A percentile compares a stretch with the other conserved stretches of the same genome.
Evolutionary conservation across 2,329 filamentous ascomycete genomes (phyloP).

Genomic region (Clonostachys chloroleuca): DNA sequence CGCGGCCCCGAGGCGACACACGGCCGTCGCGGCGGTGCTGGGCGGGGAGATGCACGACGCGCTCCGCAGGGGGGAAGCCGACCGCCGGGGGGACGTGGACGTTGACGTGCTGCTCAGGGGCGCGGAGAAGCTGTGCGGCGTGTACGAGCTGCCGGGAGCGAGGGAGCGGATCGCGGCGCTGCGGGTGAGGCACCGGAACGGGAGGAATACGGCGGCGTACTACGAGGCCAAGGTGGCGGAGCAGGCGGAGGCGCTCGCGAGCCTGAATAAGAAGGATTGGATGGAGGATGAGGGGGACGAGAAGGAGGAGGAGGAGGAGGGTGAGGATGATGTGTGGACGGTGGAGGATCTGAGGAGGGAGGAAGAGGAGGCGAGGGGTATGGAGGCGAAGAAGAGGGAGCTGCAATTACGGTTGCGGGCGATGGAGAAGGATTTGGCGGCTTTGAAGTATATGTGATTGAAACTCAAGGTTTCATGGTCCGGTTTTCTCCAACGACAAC

Average conservation of each 20-base stretch:
- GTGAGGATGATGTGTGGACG: conserved; percentile 56
- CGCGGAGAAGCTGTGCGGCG: conserved; percentile 83
- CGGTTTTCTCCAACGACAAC: not conserved
- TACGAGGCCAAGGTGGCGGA: conserved; percentile 78
- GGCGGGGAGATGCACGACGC: conserved; percentile 83
- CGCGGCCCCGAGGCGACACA: conserved; percentile 60
- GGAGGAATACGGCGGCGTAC: conserved; percentile 69
- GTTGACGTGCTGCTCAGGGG: conserved; percentile 80
- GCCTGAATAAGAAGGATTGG: conserved; percentile 60
- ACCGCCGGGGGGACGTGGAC: conserved; percentile 60
- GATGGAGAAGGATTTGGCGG: conserved; percentile 53
- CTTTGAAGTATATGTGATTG: conserved; percentile 45
- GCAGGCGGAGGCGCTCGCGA: conserved; percentile 69
- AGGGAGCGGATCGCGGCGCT: conserved; percentile 70
- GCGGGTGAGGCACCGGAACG: conserved; percentile 65
- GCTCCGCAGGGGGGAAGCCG: conserved; percentile 54
- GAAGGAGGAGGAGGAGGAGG: conserved; percentile 43
- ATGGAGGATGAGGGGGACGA: conserved; percentile 52
- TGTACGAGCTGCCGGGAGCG: conserved; percentile 81
- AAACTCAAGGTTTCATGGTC: conserved; percentile 7
- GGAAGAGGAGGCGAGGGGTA: conserved; percentile 59
- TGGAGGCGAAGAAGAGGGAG: conserved; percentile 53
- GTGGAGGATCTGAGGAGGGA: conserved; percentile 66
- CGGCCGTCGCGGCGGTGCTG: conserved; percentile 84
- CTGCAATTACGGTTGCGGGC: conserved; percentile 44